Evolutionary conservation across 257 asterid species (phyloP).

Genomic region (Cynanchum wilfordii): DNA sequence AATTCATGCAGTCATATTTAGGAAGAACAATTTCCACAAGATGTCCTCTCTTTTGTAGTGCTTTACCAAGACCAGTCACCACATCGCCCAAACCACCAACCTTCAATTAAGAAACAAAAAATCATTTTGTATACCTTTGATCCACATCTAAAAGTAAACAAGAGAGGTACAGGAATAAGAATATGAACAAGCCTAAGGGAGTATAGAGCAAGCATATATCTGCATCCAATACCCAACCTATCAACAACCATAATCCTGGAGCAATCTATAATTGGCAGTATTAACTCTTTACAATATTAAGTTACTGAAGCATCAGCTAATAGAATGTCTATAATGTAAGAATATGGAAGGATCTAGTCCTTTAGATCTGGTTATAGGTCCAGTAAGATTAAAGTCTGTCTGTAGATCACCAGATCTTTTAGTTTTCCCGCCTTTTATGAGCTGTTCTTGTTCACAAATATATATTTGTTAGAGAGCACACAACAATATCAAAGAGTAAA

Average conservation of each 20-base stretch:
- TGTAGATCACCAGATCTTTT: no score
- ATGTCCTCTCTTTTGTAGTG: conserved; percentile 89
- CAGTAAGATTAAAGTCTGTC: no score
- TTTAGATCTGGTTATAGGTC: no score
- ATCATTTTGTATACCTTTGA: conserved; percentile 5
- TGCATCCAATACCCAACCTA: neutral
- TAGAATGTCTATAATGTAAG: neutral
- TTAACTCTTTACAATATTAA: neutral
- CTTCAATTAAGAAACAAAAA: conserved; percentile 31
- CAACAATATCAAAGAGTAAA: no score
- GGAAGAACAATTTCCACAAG: conserved; percentile 91
- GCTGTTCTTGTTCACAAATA: no score
- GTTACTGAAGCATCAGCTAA: neutral
- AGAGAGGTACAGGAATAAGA: neutral
- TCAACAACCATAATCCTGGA: neutral
- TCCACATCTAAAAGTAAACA: neutral
- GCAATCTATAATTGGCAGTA: neutral
- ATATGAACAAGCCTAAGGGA: neutral
- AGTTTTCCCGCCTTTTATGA: no score
- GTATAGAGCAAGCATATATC: neutral
- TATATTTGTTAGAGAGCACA: no score
- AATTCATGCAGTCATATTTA: conserved; percentile 87
- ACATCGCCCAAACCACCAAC: conserved; percentile 99
- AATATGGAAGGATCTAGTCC: no score
- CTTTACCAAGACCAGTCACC: conserved; percentile 92